Evolutionary conservation across 108 stramenopile genomes (phyloP).

Genomic region (Cyclotella sp.): DNA sequence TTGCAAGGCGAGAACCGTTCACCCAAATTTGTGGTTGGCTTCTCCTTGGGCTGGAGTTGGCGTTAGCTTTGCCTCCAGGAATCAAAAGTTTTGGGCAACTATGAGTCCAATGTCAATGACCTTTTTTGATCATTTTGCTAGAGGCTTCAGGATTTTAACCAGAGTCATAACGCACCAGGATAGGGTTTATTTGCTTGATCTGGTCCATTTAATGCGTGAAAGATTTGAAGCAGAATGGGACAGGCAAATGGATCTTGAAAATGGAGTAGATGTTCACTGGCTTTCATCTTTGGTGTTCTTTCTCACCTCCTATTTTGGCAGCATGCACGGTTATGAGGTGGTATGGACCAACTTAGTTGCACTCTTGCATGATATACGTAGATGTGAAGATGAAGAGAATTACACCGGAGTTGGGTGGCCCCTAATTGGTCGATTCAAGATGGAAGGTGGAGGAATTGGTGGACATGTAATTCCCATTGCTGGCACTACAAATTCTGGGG

Average conservation of each 20-base stretch:
- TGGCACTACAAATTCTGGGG: conserved; percentile 20
- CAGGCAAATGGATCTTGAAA: not conserved
- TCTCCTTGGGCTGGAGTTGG: conserved; percentile 7
- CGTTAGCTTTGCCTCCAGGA: not conserved
- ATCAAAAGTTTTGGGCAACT: not conserved
- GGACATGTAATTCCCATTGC: conserved; percentile 28
- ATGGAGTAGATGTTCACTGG: not conserved
- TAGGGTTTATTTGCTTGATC: not conserved
- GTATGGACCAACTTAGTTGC: conserved; percentile 19
- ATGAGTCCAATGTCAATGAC: not conserved
- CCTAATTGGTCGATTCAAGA: conserved; percentile 19
- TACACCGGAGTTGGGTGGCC: conserved; percentile 25
- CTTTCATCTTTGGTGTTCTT: conserved; percentile 8
- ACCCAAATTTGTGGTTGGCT: conserved; percentile 6
- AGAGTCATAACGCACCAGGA: not conserved
- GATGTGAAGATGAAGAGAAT: conserved; percentile 9
- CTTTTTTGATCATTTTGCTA: not conserved
- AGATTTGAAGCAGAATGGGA: not conserved
- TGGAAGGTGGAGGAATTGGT: conserved; percentile 3
- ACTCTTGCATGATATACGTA: conserved; percentile 2
- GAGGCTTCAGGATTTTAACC: not conserved
- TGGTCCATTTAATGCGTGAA: not conserved
- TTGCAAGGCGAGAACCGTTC: conserved; percentile 9
- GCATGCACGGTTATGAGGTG: conserved; percentile 4
- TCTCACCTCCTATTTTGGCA: conserved; percentile 1